Percentiles rank a stretch among this genome's conserved stretches.
phyloP scores from a whole-genome alignment of 2,329 filamentous ascomycete genomes.

The Cordyceps cateniannulata region DNA sequence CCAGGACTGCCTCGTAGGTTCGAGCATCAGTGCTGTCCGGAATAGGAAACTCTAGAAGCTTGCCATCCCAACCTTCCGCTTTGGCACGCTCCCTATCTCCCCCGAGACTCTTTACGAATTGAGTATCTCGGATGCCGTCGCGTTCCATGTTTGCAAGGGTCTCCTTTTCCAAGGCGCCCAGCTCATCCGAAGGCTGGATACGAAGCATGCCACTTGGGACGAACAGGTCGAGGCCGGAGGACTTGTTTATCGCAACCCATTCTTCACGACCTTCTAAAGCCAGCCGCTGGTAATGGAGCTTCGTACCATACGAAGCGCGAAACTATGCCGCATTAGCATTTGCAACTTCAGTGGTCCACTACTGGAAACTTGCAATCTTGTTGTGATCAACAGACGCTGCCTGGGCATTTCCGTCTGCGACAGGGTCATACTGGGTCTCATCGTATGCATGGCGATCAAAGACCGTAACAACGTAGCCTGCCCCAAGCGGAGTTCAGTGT shows the following conservation, averaged over 20 bases:
- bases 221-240: slow-evolving; percentile 14
- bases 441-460: slow-evolving; percentile 20
- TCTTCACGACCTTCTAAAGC: slow-evolving; percentile 19
- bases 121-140: slow-evolving; percentile 18
- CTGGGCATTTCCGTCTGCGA: slow-evolving; percentile 13
- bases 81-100: slow-evolving; percentile 17
- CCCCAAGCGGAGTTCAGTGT: not conserved
- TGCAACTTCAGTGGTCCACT: not conserved
- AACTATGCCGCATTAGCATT: slow-evolving; percentile 14
- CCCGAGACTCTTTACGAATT: slow-evolving; percentile 19
- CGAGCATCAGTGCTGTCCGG: slow-evolving; percentile 8
- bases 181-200: slow-evolving; percentile 18
- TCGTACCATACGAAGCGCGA: slow-evolving; percentile 20
- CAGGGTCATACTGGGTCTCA: slow-evolving; percentile 18
- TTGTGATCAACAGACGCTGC: slow-evolving; percentile 22
- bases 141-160: slow-evolving; percentile 20
- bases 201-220: slow-evolving; percentile 21
- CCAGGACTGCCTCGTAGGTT: slow-evolving; percentile 20
- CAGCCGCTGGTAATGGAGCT: slow-evolving; percentile 21
- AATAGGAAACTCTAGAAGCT: slow-evolving; percentile 21
- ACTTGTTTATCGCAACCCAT: slow-evolving; percentile 18
- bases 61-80: slow-evolving; percentile 17
- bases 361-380: slow-evolving; percentile 18
- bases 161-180: slow-evolving; percentile 19
- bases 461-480: slow-evolving; percentile 16